Evolutionary conservation across 768 basidiomycete species (phyloP), one percentile per base, ranked within the genome.

Genomic region (Holtermannia corniformis): DNA sequence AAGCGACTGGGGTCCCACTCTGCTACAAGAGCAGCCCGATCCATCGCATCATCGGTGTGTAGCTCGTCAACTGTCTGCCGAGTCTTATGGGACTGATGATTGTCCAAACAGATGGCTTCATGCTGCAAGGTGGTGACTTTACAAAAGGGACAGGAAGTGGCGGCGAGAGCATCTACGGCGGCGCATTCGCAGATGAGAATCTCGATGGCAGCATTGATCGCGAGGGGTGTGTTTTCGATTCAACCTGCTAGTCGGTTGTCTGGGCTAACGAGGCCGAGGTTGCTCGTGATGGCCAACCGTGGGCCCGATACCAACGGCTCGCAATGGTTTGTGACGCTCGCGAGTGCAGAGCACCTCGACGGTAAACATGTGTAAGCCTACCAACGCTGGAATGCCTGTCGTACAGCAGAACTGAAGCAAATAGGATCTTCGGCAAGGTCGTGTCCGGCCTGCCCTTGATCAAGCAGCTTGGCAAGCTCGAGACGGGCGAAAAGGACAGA

Each of bases 1-100:
- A 77, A 0, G 67, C 76, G 20, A 78, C 80, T 1, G 78, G 82
- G n/a, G 71, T 81, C 10, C 83, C 86, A 4, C 76, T 92, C 3
- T 85, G 84, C 74, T 91, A 88, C 79, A 89, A 87, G 73, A 81
- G 81, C 62, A 80, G 78, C 58, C 81, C 81, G 41, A 77, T 88
- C 12, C 89, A 91, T 64, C 77, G 89, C 23, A 82, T 84, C 27
- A 90, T 92, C 57, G 74, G 79, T 41, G 76, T 79, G 62, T 87
- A 7, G 7, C 32, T 16, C 7, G 10, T 37, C 10, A 7, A 7
- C 32, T 37, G 10, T 37, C 32, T 16, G 16, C n/a, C n/a, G n/a
- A n/a, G n/a, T n/a, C n/a, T 86, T 63, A 87, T 87, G 85, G 77
- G 86, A 86, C 89, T 50, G 88, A 87, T 62, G 85, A 85, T 0